Base-by-base conservation (phyloP, 352 stramenopile species). In the Phytophthora boehmeriae region DNA sequence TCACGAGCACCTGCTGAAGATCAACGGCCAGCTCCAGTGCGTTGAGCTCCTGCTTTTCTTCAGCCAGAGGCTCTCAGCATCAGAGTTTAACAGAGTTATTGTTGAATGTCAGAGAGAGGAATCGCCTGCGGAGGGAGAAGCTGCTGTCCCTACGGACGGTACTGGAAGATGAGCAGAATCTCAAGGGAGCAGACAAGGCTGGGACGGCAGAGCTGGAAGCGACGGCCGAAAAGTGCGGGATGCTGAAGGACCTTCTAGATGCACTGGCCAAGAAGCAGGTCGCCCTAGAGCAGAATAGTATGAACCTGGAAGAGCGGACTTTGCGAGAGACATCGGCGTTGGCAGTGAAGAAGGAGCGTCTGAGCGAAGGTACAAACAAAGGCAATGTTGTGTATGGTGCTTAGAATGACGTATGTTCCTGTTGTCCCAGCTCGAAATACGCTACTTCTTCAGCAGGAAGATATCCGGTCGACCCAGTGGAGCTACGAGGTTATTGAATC, bases 1-100 rank as follows among this genome's bases (percentile, higher is more conserved):
- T 8, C 61, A 82, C 44, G 74, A 86, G 42, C 51, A 69, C 30
- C 19, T 83, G 34, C 66, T 83, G 23, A 80, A 45, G 34, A 70
- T 36, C 20, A 86, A 86, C 50, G 74, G 71, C 8, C 71, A 74
- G 36, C 51, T 79, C 2, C 71, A 72, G 71, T 76, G 19, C n/a
- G 70, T 71, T 9, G 16, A 9, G 11, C 6, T 54, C 9, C 11
- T 11, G 13, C 27, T 27, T 45, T 17, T 30, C 25, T n/a, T 30
- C 25, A 30, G 6, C 25, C 25, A 30, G 6, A 30, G 25, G 25
- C n/a, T 30, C 25, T 6, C 25, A 8, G 6, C 25, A 30, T 6
- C 25, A 30, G 25, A 30, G n/a, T 30, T 30, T 30, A 6, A 30
- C 25, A 30, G 25, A 8, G 25, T 30, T 30, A 30, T 14, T 17